A percentile compares a stretch with the other conserved stretches of the same genome.
Evolutionary conservation across 371 early-diverging fungal genomes (phyloP).

Genomic region (Phascolomyces articulosus): DNA sequence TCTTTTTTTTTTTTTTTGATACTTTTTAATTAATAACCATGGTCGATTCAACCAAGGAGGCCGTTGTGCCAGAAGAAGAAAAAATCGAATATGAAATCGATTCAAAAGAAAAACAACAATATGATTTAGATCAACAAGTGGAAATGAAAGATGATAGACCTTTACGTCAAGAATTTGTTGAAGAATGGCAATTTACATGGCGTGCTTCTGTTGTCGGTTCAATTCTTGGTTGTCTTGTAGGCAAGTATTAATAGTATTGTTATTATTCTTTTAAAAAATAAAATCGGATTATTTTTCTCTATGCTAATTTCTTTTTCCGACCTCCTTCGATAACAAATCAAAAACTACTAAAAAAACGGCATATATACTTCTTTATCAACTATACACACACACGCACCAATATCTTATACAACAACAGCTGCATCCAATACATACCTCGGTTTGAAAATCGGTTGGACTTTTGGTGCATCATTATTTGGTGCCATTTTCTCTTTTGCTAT

Average conservation of each 20-base stretch:
- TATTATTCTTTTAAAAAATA: not conserved
- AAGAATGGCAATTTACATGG: conserved; percentile 59
- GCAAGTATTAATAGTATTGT: conserved; percentile 16
- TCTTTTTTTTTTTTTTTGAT: not conserved
- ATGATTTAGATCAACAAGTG: conserved; percentile 23
- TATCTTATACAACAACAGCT: conserved; percentile 27
- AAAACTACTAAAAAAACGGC: too few species aligned
- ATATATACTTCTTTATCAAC: too few species aligned
- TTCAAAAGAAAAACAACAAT: conserved; percentile 11
- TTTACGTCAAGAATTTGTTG: conserved; percentile 13
- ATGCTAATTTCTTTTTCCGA: too few species aligned
- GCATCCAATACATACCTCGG: conserved; percentile 74
- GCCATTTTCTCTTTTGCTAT: conserved; percentile 59
- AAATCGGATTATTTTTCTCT: not conserved
- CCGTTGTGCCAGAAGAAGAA: conserved; percentile 17
- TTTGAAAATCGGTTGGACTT: conserved; percentile 68
- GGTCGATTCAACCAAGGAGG: not conserved
- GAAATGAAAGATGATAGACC: conserved; percentile 15
- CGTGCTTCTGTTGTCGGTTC: conserved; percentile 70
- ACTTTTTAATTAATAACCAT: not conserved
- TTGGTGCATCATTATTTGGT: conserved; percentile 64
- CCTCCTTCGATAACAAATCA: too few species aligned
- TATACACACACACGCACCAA: too few species aligned
- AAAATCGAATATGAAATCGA: conserved; percentile 40
- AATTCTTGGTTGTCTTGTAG: conserved; percentile 69